Percentiles rank a stretch among this genome's conserved stretches.
These are phyloP conservation scores for Chimonanthus salicifolius DNA, from an alignment of 164 flowering plant genomes.

Conservation along the genomic window DNA sequence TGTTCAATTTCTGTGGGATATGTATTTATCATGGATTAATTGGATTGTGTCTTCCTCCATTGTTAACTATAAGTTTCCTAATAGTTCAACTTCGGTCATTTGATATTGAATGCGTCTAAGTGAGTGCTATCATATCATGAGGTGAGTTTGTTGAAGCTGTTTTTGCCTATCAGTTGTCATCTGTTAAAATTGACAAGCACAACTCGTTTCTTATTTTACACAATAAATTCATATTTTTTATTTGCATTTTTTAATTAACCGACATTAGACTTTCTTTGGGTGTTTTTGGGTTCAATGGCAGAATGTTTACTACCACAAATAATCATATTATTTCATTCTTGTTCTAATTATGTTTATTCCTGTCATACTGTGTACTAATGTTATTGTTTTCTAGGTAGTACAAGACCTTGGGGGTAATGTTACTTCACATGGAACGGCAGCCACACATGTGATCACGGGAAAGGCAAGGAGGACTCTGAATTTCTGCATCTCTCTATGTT, in stretches of 20 bases:
- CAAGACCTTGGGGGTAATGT: slow-evolving; percentile 70
- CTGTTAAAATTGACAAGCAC: no score
- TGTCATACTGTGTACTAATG: slow-evolving; percentile 8
- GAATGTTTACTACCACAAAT: not conserved
- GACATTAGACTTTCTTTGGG: not conserved
- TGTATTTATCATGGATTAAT: not conserved
- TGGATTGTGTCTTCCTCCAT: not conserved
- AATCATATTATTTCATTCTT: not conserved
- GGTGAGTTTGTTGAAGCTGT: not conserved
- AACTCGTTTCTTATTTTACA: not conserved
- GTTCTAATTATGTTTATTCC: not conserved
- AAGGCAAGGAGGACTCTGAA: slow-evolving; percentile 71
- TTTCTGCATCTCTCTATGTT: slow-evolving; percentile 81
- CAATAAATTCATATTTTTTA: no score
- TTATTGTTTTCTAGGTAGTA: slow-evolving; percentile 43
- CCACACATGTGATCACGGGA: slow-evolving; percentile 79
- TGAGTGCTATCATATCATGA: not conserved
- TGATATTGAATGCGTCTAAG: not conserved
- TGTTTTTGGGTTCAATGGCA: not conserved
- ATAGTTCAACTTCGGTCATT: not conserved
- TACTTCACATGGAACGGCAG: slow-evolving; percentile 47
- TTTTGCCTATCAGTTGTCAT: not conserved
- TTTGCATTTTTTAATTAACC: not conserved
- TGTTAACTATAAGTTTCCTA: not conserved
- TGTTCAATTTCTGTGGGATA: not conserved